A percentile compares a stretch with the other conserved stretches of the same genome.
phyloP scores from a whole-genome alignment of 352 stramenopile genomes.

The Globisporangium parvum region DNA sequence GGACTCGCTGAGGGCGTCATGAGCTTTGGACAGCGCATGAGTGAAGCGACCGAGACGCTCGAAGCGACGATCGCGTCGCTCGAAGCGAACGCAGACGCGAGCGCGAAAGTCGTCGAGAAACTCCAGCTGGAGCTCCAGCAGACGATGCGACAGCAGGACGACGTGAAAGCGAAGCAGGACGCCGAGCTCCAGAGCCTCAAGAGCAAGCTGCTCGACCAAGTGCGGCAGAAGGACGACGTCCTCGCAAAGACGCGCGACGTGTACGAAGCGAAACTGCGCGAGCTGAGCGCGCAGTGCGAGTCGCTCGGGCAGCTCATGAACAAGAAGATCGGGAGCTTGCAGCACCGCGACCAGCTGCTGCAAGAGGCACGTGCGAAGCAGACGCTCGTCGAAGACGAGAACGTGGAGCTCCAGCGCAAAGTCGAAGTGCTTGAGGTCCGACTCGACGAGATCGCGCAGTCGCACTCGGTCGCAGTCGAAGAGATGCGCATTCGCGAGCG shows the following conservation, averaged over 20 bases:
- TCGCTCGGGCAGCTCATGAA: constrained; percentile 69
- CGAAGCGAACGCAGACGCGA: constrained; percentile 38
- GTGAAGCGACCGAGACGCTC: constrained; percentile 49
- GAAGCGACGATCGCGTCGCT: constrained; percentile 46
- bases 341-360: constrained; percentile 64
- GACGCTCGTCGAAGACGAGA: constrained; percentile 62
- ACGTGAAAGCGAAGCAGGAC: constrained; percentile 54
- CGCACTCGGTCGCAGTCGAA: constrained; percentile 48
- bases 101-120: constrained; percentile 40
- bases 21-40: constrained; percentile 38
- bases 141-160: constrained; percentile 45
- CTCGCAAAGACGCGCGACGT: constrained; percentile 43
- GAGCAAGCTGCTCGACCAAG: constrained; percentile 52
- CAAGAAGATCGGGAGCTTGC: constrained; percentile 59
- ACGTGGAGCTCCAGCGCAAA: constrained; percentile 69
- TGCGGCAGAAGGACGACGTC: constrained; percentile 63
- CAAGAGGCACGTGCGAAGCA: constrained; percentile 58
- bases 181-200: constrained; percentile 55
- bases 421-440: constrained; percentile 71
- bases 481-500: constrained; percentile 58
- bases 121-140: constrained; percentile 57
- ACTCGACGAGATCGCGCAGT: constrained; percentile 67
- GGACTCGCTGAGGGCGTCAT: constrained; percentile 59
- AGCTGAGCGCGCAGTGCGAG: constrained; percentile 62
- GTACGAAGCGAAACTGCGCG: constrained; percentile 61